Percentiles rank a stretch among this genome's conserved stretches.
These are phyloP conservation scores for Lentinula sp. DNA, from an alignment of 768 basidiomycete species.

Conservation along the genomic window DNA sequence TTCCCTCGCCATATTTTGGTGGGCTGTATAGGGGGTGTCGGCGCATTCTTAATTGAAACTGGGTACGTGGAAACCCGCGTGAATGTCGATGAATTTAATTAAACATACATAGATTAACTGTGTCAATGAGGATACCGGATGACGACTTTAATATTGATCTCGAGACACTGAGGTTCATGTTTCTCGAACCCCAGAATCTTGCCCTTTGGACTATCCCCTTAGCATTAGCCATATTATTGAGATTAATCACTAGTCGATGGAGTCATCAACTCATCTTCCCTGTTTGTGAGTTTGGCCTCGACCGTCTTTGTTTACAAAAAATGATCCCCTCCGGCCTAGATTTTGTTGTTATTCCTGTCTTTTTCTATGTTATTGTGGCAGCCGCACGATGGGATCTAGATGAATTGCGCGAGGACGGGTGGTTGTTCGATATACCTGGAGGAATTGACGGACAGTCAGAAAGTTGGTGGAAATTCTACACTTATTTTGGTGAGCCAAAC, in stretches of 20 bases:
- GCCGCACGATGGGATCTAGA: conserved; percentile 55
- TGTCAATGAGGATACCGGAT: conserved; percentile 77
- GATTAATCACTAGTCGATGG: conserved; percentile 73
- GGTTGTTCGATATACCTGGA: conserved; percentile 79
- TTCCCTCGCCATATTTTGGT: conserved; percentile 96
- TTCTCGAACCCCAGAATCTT: conserved; percentile 56
- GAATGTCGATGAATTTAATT: background rate
- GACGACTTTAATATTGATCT: conserved; percentile 67
- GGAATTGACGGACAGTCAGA: conserved; percentile 24
- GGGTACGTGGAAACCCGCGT: conserved; percentile 42
- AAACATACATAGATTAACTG: conserved; percentile 54
- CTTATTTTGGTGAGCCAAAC: conserved; percentile 57
- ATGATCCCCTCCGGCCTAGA: conserved; percentile 32
- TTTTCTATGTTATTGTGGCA: conserved; percentile 80
- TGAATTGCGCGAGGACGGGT: conserved; percentile 58
- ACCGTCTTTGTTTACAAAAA: background rate
- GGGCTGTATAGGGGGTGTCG: conserved; percentile 97
- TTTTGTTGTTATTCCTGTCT: conserved; percentile 70
- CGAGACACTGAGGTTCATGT: conserved; percentile 62
- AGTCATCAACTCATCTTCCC: conserved; percentile 93
- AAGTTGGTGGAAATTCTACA: conserved; percentile 83
- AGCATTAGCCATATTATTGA: conserved; percentile 65
- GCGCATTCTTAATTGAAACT: conserved; percentile 85
- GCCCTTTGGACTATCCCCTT: conserved; percentile 78
- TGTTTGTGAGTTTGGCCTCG: conserved; percentile 48